These are phyloP conservation scores for Arxiozyma telluris DNA, from an alignment of 1,139 yeast species.

Conservation along the genomic window DNA sequence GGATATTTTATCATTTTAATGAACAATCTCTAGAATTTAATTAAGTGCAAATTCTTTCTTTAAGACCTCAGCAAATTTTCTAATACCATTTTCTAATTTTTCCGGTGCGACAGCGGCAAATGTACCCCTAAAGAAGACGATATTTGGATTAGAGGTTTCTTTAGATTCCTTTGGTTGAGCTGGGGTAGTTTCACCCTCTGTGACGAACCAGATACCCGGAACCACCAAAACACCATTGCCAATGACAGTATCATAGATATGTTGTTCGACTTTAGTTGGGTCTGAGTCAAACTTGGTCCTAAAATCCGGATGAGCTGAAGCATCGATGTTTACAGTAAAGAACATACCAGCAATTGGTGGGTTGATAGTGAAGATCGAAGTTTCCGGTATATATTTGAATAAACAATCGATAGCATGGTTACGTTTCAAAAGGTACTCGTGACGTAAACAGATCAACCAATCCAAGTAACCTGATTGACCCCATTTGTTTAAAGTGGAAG, in stretches of 20 bases:
- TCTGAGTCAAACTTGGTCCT: slow-evolving; percentile 37
- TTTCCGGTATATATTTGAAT: slow-evolving; percentile 37
- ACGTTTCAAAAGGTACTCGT: slow-evolving; percentile 70
- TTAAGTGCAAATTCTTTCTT: slow-evolving; percentile 33
- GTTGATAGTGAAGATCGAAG: slow-evolving; percentile 27
- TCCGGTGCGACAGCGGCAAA: slow-evolving; percentile 63
- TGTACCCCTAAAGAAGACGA: slow-evolving; percentile 55
- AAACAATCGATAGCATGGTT: slow-evolving; percentile 53
- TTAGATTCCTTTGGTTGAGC: slow-evolving; percentile 46
- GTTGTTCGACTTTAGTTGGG: slow-evolving; percentile 41
- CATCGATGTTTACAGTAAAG: slow-evolving; percentile 47
- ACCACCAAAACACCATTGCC: slow-evolving; percentile 46
- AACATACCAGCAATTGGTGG: slow-evolving; percentile 66
- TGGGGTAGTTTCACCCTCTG: slow-evolving; percentile 34
- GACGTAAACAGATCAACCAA: slow-evolving; percentile 82
- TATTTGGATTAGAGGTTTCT: slow-evolving; percentile 33
- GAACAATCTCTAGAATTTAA: neutral
- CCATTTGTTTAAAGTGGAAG: slow-evolving; percentile 59
- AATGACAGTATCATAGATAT: slow-evolving; percentile 42
- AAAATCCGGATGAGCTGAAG: slow-evolving; percentile 50
- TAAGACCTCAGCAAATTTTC: slow-evolving; percentile 48
- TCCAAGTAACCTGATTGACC: slow-evolving; percentile 70
- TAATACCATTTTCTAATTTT: slow-evolving; percentile 42
- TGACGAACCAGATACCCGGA: slow-evolving; percentile 57
- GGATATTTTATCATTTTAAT: no score